Percentiles rank a stretch among this genome's conserved stretches.
Conservation (phyloP, 2,329 filamentous ascomycete genomes). For the Xylariaceae sp. region DNA sequence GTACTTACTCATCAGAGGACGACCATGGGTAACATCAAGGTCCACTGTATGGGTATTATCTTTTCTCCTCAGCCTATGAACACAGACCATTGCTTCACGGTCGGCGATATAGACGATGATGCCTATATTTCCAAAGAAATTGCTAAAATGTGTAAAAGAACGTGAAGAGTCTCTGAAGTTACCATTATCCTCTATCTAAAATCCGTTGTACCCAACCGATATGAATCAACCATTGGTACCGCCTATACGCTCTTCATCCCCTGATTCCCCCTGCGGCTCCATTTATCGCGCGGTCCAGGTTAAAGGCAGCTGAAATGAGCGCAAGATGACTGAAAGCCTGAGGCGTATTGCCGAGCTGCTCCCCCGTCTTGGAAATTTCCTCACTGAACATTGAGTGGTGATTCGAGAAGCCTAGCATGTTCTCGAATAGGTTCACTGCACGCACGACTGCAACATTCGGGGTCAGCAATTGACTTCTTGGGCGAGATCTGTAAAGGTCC, state of each 20-base stretch:
- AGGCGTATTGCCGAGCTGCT: conserved; percentile 81
- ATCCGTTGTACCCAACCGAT: too few relatives aligned
- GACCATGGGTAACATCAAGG: too few relatives aligned
- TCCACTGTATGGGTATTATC: too few relatives aligned
- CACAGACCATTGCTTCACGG: too few relatives aligned
- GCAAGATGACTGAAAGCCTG: conserved; percentile 81
- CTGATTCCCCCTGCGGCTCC: background rate
- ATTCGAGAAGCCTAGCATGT: conserved; percentile 78
- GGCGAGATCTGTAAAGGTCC: too few relatives aligned
- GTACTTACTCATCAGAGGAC: too few relatives aligned
- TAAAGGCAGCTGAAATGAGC: conserved; percentile 78
- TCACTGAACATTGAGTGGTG: conserved; percentile 81
- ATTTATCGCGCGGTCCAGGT: conserved; percentile 63
- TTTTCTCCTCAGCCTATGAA: too few relatives aligned
- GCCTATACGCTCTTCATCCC: background rate
- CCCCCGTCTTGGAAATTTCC: conserved; percentile 76
- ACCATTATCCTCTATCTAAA: background rate
- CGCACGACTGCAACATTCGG: too few relatives aligned
- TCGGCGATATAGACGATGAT: too few relatives aligned
- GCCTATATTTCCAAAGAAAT: too few relatives aligned
- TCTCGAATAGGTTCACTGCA: conserved; percentile 76
- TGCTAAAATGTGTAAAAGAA: too few relatives aligned
- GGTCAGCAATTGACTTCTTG: too few relatives aligned
- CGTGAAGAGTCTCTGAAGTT: background rate
- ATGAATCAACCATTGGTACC: background rate